Base-by-base conservation (phyloP, 345 rosid species). In the Toxicodendron radicans region DNA sequence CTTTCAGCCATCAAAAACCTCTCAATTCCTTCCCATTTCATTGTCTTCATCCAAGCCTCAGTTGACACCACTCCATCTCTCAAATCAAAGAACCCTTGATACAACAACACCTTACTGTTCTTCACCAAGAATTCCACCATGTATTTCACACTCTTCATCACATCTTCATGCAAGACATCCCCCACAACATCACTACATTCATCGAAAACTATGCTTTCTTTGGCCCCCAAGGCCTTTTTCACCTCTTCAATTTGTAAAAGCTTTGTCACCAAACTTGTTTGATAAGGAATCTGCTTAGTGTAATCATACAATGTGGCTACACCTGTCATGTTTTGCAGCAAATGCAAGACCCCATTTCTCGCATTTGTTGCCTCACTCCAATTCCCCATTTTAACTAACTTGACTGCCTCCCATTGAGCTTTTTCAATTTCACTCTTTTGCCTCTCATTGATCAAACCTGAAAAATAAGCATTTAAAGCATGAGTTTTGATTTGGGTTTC, bases 31-130 rank as follows among this genome's bases (percentile, higher is more conserved):
- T 84, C 83, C 95, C 95, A 92, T 45, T 83, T 74, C 89, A 91
- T 83, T 0, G 88, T 88, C 86, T 79, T 92, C 27, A 94, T 72
- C 97, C 97, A 94, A 0, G 92, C 93, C 58, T 91, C 97, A 0
- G 87, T 85, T 0, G 97, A 89, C 64, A 88, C 91, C 43, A 89
- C 87, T 0, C 97, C 93, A 67, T 85, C 93, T 78, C 87, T 79
- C 57, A 94, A 66, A 72, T 91, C 97, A 53, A 66, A 46, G 69
- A 75, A 80, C 16, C 97, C 97, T 73, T 92, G 94, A 60, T 89
- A 94, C 73, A 92, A 38, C 86, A 92, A 68, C 16, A 94, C 95
- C 69, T 76, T 83, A 9, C 76, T 86, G 18, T 83, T 84, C 81
- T 67, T 81, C 70, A 88, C 77, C 56, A 83, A 76, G 66, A 77